Conservation (phyloP, 495 filamentous ascomycete genomes). For the Trichoderma asperelloides region DNA sequence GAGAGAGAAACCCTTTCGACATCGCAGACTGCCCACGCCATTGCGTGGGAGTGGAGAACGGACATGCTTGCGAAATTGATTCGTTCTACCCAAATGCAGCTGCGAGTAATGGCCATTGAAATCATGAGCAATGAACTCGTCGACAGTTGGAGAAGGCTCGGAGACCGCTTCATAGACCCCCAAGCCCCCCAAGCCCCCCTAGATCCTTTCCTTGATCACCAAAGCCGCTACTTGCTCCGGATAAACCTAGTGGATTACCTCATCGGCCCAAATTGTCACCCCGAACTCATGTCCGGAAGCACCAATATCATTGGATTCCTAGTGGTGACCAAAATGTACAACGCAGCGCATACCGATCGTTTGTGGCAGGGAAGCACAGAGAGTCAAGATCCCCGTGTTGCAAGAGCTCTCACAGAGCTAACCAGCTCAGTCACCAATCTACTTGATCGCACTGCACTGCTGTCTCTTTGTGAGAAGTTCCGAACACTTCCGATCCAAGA, state of each 20-base stretch:
- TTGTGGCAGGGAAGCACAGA: conserved; percentile 79
- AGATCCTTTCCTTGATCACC: conserved; percentile 50
- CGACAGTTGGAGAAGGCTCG: conserved; percentile 41
- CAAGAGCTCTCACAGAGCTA: conserved; percentile 71
- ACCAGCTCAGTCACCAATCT: conserved; percentile 55
- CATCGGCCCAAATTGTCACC: conserved; percentile 84
- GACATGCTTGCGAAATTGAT: conserved; percentile 59
- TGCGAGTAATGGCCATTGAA: conserved; percentile 64
- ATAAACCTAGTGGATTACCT: conserved; percentile 74
- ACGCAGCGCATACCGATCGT: conserved; percentile 59
- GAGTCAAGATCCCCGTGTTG: conserved; percentile 76
- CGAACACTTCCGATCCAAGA: conserved; percentile 55
- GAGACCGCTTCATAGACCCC: conserved; percentile 32
- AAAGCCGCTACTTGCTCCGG: conserved; percentile 54
- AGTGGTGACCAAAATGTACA: conserved; percentile 70
- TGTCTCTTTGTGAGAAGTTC: conserved; percentile 70
- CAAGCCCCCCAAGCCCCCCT: too few species aligned
- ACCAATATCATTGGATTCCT: conserved; percentile 82
- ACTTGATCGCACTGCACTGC: conserved; percentile 43
- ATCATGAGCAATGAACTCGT: conserved; percentile 67
- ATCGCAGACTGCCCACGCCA: conserved; percentile 31
- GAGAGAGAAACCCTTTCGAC: too few species aligned
- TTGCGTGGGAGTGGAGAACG: conserved; percentile 63
- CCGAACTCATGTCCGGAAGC: conserved; percentile 73
- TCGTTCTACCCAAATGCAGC: conserved; percentile 78